Percentiles rank a stretch among this genome's conserved stretches.
These are phyloP conservation scores for Penicillium corylophilum DNA, from an alignment of 2,329 filamentous ascomycete species.

Conservation along the genomic window DNA sequence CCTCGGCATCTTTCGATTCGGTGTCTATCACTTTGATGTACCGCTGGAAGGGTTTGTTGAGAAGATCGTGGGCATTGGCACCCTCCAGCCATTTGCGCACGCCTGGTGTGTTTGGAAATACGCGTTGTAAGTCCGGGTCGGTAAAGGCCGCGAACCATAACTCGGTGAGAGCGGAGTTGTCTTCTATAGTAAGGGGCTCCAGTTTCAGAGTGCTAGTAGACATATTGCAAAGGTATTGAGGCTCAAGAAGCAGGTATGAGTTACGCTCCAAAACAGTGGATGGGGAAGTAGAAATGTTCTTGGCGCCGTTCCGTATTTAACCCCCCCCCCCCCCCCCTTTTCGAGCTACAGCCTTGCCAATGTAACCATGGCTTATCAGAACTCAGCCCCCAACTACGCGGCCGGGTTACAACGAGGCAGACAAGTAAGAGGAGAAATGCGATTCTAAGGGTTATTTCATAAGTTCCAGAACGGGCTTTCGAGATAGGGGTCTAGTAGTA, in stretches of 20 bases:
- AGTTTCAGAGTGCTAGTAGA: neutral
- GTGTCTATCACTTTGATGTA: constrained; percentile 29
- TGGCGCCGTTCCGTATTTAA: neutral
- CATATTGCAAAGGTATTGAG: neutral
- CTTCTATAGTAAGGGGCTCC: constrained; percentile 17
- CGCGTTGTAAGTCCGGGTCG: constrained; percentile 11
- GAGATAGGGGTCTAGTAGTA: neutral
- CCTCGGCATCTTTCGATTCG: constrained; percentile 1
- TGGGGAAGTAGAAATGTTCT: neutral
- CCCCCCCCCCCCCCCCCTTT: too few species aligned
- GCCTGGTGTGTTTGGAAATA: constrained; percentile 28
- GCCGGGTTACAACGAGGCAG: neutral
- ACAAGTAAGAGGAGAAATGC: neutral
- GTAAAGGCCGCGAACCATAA: constrained; percentile 27
- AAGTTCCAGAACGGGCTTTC: neutral
- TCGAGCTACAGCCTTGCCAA: neutral
- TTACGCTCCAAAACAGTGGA: neutral
- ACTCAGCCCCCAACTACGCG: neutral
- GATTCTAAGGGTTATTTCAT: neutral
- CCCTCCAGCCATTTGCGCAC: constrained; percentile 26
- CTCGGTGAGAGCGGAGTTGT: constrained; percentile 18
- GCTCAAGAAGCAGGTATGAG: neutral
- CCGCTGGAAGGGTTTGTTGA: constrained; percentile 18
- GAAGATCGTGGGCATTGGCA: constrained; percentile 19
- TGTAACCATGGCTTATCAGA: neutral